Conservation (phyloP, 495 filamentous ascomycete genomes). For the Aspergillus indologenus region DNA sequence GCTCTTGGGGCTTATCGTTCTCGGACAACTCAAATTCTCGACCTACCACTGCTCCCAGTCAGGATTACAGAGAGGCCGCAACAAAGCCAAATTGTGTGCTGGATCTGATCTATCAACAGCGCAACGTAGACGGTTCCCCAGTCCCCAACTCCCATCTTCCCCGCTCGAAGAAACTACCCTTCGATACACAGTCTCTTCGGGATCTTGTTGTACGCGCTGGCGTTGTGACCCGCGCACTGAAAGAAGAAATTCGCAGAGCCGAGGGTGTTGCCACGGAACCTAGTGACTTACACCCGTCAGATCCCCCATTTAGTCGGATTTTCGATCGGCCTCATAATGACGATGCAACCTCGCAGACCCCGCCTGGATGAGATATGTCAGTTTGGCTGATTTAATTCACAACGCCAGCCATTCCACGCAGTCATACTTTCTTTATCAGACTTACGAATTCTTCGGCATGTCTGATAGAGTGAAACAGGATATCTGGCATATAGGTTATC, state of each 20-base stretch:
- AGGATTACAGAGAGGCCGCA: conserved; percentile 42
- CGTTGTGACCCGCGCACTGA: conserved; percentile 67
- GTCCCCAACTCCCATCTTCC: conserved; percentile 40
- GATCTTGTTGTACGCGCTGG: conserved; percentile 83
- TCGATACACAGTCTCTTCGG: conserved; percentile 84
- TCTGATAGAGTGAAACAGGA: conserved; percentile 24
- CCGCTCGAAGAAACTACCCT: conserved; percentile 74
- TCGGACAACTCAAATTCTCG: conserved; percentile 21
- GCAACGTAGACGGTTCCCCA: conserved; percentile 48
- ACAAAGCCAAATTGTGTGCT: conserved; percentile 76
- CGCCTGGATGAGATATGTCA: conserved; percentile 27
- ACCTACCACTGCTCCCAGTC: conserved; percentile 20
- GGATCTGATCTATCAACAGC: conserved; percentile 74
- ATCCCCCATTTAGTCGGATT: conserved; percentile 46
- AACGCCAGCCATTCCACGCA: conserved; percentile 16
- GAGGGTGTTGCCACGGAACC: conserved; percentile 69
- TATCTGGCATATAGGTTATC: conserved; percentile 8
- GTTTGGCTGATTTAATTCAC: conserved; percentile 12
- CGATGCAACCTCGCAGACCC: conserved; percentile 31
- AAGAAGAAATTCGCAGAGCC: conserved; percentile 74
- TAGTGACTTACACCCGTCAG: conserved; percentile 30
- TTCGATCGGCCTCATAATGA: conserved; percentile 41
- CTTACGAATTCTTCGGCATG: conserved; percentile 20
- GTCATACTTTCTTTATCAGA: conserved; percentile 18
- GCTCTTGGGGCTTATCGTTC: conserved; percentile 32